Conservation (phyloP, 495 filamentous ascomycete species). For the Schizothecium vesticola region DNA sequence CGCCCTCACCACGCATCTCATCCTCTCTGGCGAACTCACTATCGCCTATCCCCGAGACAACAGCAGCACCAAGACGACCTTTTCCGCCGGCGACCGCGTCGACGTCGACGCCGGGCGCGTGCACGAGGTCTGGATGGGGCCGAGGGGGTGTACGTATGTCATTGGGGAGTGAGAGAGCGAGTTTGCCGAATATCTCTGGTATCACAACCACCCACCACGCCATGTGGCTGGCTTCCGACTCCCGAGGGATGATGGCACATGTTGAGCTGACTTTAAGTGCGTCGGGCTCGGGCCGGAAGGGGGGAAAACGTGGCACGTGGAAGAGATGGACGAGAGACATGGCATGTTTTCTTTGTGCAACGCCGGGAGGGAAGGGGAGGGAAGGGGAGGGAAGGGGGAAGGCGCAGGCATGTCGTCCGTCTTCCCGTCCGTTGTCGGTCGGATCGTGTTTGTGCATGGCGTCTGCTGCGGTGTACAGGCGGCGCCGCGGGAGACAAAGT, state of each 20-base stretch:
- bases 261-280: background rate
- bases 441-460: background rate
- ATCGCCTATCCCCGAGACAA: slow-evolving; percentile 68
- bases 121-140: slow-evolving; percentile 83
- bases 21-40: slow-evolving; percentile 63
- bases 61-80: slow-evolving; percentile 56
- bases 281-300: background rate
- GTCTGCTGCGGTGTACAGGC: too few relatives aligned
- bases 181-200: slow-evolving; percentile 1
- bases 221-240: background rate
- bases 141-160: slow-evolving; percentile 75
- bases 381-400: too few relatives aligned
- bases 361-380: background rate
- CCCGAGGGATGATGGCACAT: background rate
- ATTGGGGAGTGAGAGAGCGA: slow-evolving; percentile 63
- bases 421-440: background rate
- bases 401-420: background rate
- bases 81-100: slow-evolving; percentile 61
- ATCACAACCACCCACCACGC: background rate
- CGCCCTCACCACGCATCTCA: slow-evolving; percentile 70
- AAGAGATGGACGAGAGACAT: background rate
- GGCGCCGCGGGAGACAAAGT: background rate
- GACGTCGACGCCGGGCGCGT: slow-evolving; percentile 66
- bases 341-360: background rate
- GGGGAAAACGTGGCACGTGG: background rate